phyloP scores from a whole-genome alignment of 2,329 filamentous ascomycete genomes.

The Colletotrichum magnum region DNA sequence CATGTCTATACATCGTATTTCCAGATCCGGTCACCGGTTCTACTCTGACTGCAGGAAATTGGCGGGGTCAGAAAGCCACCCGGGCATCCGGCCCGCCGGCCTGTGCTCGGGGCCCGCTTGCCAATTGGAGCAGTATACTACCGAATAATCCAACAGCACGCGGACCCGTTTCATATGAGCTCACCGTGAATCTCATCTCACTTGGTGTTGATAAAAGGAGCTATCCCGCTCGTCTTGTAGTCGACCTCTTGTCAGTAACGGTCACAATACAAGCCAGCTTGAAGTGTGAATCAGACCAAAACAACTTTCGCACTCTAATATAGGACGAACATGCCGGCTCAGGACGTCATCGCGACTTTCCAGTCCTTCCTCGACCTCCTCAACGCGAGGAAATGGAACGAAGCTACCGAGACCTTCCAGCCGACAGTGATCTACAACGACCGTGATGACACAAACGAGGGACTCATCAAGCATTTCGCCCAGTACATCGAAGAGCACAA shows the following conservation, averaged over 20 bases:
- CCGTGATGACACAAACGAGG: background rate
- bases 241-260: background rate
- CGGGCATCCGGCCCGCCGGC: background rate
- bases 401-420: background rate
- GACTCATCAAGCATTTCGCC: slow-evolving; percentile 9
- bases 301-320: background rate
- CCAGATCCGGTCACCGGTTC: background rate
- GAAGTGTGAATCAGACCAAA: background rate
- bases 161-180: background rate
- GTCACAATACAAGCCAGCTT: background rate
- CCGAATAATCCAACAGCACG: background rate
- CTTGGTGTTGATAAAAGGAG: background rate
- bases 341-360: background rate
- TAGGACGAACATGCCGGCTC: background rate
- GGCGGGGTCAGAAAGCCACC: background rate
- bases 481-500: slow-evolving; percentile 8
- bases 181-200: background rate
- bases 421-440: slow-evolving; percentile 4
- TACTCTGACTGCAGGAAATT: background rate
- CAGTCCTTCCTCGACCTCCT: slow-evolving; percentile 16
- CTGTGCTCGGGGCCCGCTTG: background rate
- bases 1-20: background rate
- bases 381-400: slow-evolving; percentile 26
- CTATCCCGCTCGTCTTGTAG: background rate
- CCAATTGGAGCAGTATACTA: background rate